These are phyloP conservation scores for Boletus edulis DNA, from an alignment of 768 basidiomycete genomes.

Conservation along the genomic window DNA sequence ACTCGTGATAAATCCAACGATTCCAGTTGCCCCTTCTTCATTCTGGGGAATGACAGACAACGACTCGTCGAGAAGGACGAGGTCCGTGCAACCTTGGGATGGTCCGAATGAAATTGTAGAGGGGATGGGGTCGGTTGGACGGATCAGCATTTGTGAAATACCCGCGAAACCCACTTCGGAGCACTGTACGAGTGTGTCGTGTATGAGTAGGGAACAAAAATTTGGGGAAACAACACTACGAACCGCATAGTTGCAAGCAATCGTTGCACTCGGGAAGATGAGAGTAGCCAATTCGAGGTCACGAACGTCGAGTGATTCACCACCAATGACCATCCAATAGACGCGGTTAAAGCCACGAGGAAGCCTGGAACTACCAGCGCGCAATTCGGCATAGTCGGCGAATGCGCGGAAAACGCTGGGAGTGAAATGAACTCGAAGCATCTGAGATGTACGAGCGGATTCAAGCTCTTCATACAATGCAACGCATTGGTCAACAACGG, in stretches of 20 bases:
- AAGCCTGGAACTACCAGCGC: conserved; percentile 7
- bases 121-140: conserved; percentile 13
- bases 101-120: conserved; percentile 10
- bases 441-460: conserved; percentile 11
- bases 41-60: conserved; percentile 6
- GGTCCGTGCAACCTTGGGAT: conserved; percentile 7
- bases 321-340: conserved; percentile 17
- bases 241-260: conserved; percentile 16
- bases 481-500: conserved; percentile 9
- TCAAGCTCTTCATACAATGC: conserved; percentile 11
- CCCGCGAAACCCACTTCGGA: conserved; percentile 16
- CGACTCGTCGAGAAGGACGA: conserved; percentile 15
- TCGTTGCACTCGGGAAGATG: conserved; percentile 12
- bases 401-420: conserved; percentile 17
- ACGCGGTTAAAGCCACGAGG: conserved; percentile 17
- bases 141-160: conserved; percentile 13
- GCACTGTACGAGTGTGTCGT: conserved; percentile 1
- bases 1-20: conserved; percentile 9
- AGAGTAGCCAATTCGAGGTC: conserved; percentile 11
- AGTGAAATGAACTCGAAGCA: conserved; percentile 14
- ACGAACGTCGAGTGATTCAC: conserved; percentile 7
- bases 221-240: not conserved
- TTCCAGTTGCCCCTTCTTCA: conserved; percentile 5
- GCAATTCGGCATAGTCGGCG: conserved; percentile 11
- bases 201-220: not conserved